Evolutionary conservation across 257 asterid genomes (phyloP), one percentile per base, ranked within the genome.

Genomic region (Solanum corneliomulleri): DNA sequence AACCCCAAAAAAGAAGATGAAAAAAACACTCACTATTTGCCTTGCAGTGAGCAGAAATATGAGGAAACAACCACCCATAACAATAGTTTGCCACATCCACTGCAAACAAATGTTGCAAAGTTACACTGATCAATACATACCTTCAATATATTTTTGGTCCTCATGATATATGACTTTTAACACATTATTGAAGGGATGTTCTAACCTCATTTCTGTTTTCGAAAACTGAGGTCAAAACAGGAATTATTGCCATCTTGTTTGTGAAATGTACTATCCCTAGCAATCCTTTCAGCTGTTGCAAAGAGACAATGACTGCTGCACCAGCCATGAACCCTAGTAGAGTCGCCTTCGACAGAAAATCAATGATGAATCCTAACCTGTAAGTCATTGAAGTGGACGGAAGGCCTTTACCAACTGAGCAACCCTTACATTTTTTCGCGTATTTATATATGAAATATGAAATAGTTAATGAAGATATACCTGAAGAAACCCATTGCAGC

Each of bases 261-360:
- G 99, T 96, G 86, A 96, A 96, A 87, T 95, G 99, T 82, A 90
- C 93, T 5, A 96, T 95, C 84, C 99, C 99, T 12, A 96, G 95
- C 13, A 96, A 92, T 66, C 97, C 97, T 92, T 96, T 96, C 66
- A 96, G 88, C 87, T 96, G 99, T 89, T 96, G 98, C 90, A 96
- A 86, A n/a, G 98, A 93, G 83, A 96, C 98, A 75, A 96, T 96
- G 52, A 95, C 91, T 41, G 99, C 97, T 76, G 98, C 97, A 71
- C 99, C 99, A 31, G 98, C 99, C 97, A 93, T 95, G 93, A 96
- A 96, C 71, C 99, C 99, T 27, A 96, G 91, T 0, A 96, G 93
- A 71, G 99, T 96, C 13, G 99, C 99, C 89, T 96, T 96, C 1
- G 99, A 96, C 88, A 96, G 95, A 89, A 96, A 96, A 91, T 96